phyloP scores from a whole-genome alignment of 345 rosid genomes.

The Rhodamnia argentea region DNA sequence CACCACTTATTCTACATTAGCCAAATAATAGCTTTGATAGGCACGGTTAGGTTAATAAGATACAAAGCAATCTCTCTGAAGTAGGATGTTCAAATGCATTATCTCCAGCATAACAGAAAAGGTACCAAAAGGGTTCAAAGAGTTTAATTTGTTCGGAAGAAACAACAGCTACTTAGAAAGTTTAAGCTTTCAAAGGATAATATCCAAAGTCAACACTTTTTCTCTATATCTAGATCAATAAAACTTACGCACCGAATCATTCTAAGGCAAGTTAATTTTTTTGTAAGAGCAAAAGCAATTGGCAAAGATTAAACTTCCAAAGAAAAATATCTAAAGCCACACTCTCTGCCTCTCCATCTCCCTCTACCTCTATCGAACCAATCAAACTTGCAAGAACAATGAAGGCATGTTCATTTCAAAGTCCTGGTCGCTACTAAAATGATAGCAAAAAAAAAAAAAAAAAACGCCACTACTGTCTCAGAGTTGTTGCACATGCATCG shows the following conservation, averaged over 20 bases:
- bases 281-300: not conserved
- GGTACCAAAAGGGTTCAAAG: not conserved
- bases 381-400: not conserved
- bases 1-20: not conserved
- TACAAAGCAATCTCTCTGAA: not conserved
- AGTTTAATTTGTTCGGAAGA: not conserved
- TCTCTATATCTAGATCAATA: not conserved
- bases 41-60: not conserved
- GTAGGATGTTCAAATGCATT: not conserved
- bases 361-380: not conserved
- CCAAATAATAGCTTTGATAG: not conserved
- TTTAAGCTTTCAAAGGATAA: not conserved
- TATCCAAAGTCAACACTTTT: not conserved
- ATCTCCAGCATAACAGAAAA: not conserved
- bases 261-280: not conserved
- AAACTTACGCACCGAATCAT: not conserved
- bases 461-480: not conserved
- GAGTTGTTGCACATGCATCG: too few relatives aligned
- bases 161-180: not conserved
- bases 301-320: not conserved
- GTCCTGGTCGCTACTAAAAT: not conserved
- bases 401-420: not conserved
- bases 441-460: not conserved
- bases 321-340: not conserved
- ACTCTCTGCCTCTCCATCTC: not conserved